These are phyloP conservation scores for Stylonectria norvegica DNA, from an alignment of 2,329 filamentous ascomycete genomes.

Conservation along the genomic window DNA sequence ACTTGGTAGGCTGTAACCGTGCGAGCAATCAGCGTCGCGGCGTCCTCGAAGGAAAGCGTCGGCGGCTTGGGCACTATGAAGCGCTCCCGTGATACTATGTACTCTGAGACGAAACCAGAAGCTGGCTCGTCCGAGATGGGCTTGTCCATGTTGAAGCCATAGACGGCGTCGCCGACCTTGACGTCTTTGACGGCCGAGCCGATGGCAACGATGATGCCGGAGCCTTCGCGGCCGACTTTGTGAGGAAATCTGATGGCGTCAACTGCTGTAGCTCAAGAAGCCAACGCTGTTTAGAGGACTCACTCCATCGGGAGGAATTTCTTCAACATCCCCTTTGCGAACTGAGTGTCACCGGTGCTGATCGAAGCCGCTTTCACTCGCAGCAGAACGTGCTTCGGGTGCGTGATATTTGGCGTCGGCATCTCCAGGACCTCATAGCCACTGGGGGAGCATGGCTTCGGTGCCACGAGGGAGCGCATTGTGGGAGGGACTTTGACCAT, in stretches of 20 bases:
- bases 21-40: slow-evolving; percentile 35
- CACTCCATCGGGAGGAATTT: slow-evolving; percentile 29
- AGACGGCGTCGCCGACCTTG: slow-evolving; percentile 37
- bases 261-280: background rate
- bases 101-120: slow-evolving; percentile 40
- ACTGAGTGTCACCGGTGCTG: slow-evolving; percentile 34
- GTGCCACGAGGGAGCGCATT: slow-evolving; percentile 44
- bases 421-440: slow-evolving; percentile 39
- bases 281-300: slow-evolving; percentile 15
- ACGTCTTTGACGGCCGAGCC: slow-evolving; percentile 28
- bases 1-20: slow-evolving; percentile 44
- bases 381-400: slow-evolving; percentile 43
- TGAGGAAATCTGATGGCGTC: slow-evolving; percentile 24
- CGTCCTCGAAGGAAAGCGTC: slow-evolving; percentile 33
- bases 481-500: slow-evolving; percentile 35
- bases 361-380: slow-evolving; percentile 37
- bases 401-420: slow-evolving; percentile 42
- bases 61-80: slow-evolving; percentile 34
- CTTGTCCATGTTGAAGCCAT: slow-evolving; percentile 36
- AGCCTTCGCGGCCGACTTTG: slow-evolving; percentile 29
- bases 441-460: slow-evolving; percentile 36
- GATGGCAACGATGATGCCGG: slow-evolving; percentile 32
- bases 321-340: slow-evolving; percentile 24
- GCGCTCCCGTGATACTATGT: slow-evolving; percentile 34
- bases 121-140: slow-evolving; percentile 31